These are phyloP conservation scores for Ophiostoma tasmaniense DNA, from an alignment of 2,329 filamentous ascomycete genomes.

Conservation along the genomic window DNA sequence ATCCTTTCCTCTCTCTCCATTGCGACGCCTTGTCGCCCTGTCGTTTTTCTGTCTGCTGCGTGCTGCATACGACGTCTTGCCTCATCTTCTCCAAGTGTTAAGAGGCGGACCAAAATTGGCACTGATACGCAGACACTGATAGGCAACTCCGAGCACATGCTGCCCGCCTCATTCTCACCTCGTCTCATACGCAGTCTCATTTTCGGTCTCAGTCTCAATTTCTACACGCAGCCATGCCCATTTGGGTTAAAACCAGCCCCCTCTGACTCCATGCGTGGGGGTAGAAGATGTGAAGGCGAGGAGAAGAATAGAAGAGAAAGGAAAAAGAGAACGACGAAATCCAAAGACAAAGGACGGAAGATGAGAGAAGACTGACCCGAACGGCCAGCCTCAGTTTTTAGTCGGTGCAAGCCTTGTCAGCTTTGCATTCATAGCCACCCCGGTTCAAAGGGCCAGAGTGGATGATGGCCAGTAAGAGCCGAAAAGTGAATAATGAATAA, in stretches of 20 bases:
- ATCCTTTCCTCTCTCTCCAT: neutral
- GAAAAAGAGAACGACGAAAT: neutral
- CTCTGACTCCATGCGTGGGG: neutral
- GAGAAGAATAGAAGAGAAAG: neutral
- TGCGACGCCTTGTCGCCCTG: neutral
- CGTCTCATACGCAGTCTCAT: neutral
- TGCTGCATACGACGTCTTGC: neutral
- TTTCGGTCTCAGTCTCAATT: neutral
- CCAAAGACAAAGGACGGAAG: too few relatives aligned
- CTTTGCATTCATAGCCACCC: neutral
- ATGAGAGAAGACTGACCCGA: neutral
- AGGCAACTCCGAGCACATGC: neutral
- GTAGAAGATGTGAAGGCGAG: neutral
- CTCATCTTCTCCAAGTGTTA: neutral
- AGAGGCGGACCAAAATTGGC: neutral
- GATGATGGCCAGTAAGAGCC: neutral
- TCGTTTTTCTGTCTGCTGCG: neutral
- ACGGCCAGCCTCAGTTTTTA: neutral
- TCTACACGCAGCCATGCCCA: neutral
- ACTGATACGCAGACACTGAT: neutral
- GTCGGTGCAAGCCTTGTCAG: neutral
- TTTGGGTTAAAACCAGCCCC: neutral
- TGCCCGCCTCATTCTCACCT: neutral
- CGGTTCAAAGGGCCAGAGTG: neutral
- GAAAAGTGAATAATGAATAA: too few relatives aligned